Conservation (phyloP, 352 stramenopile genomes). For the Pythium plurisporium region DNA sequence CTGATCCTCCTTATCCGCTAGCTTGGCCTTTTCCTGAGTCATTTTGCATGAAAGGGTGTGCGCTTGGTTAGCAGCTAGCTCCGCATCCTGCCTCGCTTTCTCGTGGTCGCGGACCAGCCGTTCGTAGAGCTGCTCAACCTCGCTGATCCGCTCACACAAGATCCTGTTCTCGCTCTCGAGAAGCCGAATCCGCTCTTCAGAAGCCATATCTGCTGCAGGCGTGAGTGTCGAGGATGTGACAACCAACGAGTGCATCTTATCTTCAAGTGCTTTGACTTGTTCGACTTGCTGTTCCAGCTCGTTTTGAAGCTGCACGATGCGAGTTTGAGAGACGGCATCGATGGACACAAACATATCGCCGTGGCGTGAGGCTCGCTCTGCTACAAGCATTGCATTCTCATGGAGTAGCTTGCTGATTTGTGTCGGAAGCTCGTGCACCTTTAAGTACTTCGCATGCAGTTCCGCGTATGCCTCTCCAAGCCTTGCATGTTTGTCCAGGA, state of each 20-base stretch:
- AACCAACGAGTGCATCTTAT: conserved; percentile 11
- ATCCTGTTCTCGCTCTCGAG: conserved; percentile 53
- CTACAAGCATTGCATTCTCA: conserved; percentile 43
- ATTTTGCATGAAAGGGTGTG: conserved; percentile 43
- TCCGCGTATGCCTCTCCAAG: conserved; percentile 41
- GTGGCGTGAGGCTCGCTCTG: conserved; percentile 24
- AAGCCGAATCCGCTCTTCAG: conserved; percentile 8
- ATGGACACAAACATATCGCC: conserved; percentile 5
- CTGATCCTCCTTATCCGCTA: conserved; percentile 58
- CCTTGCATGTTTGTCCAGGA: conserved; percentile 37
- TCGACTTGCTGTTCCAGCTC: conserved; percentile 38
- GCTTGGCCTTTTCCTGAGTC: conserved; percentile 37
- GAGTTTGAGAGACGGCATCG: conserved; percentile 25
- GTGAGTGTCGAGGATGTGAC: background rate
- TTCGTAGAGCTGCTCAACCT: conserved; percentile 75
- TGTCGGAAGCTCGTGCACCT: conserved; percentile 38
- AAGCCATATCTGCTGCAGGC: background rate
- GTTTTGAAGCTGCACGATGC: conserved; percentile 48
- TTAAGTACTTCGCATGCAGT: conserved; percentile 47
- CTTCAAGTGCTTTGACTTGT: conserved; percentile 47
- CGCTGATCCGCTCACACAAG: conserved; percentile 57
- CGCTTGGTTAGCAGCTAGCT: conserved; percentile 58
- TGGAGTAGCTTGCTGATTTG: conserved; percentile 46
- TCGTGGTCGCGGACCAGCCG: conserved; percentile 51
- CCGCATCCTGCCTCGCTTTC: conserved; percentile 62